These are phyloP conservation scores for Leonotis leonurus DNA, from an alignment of 257 asterid genomes.

Conservation along the genomic window DNA sequence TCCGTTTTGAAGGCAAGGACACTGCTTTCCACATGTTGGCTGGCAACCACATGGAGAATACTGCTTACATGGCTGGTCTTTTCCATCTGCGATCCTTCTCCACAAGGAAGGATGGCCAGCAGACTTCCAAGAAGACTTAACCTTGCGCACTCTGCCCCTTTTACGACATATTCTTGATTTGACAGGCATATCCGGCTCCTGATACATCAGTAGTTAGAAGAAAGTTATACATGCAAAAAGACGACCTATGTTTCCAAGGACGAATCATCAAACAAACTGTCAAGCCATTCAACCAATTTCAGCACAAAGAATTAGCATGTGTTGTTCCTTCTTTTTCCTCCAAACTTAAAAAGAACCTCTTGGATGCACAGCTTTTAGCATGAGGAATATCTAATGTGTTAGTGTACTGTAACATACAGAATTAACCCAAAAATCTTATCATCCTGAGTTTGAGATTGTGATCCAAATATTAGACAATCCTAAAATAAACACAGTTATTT, in stretches of 20 bases:
- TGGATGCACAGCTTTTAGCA: too few species aligned
- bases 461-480: background rate
- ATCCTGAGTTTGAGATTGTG: background rate
- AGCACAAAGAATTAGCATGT: background rate
- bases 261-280: background rate
- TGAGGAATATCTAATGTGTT: background rate
- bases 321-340: too few species aligned
- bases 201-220: constrained; percentile 13
- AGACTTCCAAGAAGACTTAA: constrained; percentile 87
- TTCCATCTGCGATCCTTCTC: constrained; percentile 89
- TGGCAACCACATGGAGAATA: constrained; percentile 76
- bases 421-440: background rate
- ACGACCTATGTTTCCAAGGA: background rate
- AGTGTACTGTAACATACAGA: background rate
- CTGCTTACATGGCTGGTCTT: constrained; percentile 63
- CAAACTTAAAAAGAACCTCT: too few species aligned
- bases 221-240: background rate
- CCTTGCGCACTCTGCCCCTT: constrained; percentile 85
- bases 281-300: background rate
- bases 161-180: constrained; percentile 83
- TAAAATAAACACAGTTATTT: background rate
- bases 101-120: constrained; percentile 97
- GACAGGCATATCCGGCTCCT: constrained; percentile 53
- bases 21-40: constrained; percentile 78
- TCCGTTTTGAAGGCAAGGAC: constrained; percentile 76